Conservation (phyloP, 495 filamentous ascomycete genomes). For the Clavariopsis aquatica region DNA sequence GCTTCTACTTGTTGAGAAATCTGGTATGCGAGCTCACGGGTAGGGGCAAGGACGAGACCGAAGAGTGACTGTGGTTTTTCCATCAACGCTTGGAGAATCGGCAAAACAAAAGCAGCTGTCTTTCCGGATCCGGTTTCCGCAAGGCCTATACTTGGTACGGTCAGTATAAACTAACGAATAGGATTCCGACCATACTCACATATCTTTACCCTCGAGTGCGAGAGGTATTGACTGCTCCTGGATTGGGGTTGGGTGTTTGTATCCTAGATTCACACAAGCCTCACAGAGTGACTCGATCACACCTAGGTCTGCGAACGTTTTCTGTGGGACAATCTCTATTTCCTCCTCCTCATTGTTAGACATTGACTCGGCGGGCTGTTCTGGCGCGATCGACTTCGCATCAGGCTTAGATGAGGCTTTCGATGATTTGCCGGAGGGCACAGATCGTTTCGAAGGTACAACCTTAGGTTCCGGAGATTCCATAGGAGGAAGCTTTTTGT, state of each 20-base stretch:
- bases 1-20: slow-evolving; percentile 82
- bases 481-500: not conserved
- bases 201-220: slow-evolving; percentile 76
- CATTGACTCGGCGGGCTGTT: slow-evolving; percentile 12
- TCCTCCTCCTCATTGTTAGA: slow-evolving; percentile 24
- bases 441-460: slow-evolving; percentile 16
- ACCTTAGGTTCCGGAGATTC: not conserved
- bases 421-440: not conserved
- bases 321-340: slow-evolving; percentile 25
- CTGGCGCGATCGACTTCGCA: not conserved
- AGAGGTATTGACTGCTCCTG: slow-evolving; percentile 59
- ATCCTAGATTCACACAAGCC: slow-evolving; percentile 77
- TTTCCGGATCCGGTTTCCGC: slow-evolving; percentile 96
- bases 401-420: not conserved
- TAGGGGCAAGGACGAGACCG: slow-evolving; percentile 82
- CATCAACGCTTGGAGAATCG: slow-evolving; percentile 72
- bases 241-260: slow-evolving; percentile 66
- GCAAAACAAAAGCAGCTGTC: slow-evolving; percentile 86
- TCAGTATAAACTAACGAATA: not conserved
- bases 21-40: slow-evolving; percentile 88
- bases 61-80: slow-evolving; percentile 77
- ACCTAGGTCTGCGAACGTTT: slow-evolving; percentile 83
- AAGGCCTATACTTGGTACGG: slow-evolving; percentile 63
- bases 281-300: slow-evolving; percentile 86
- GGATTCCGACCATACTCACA: slow-evolving; percentile 43